Evolutionary conservation across 2,329 filamentous ascomycete species (phyloP).

Genomic region (Albophoma yamanashiensis): DNA sequence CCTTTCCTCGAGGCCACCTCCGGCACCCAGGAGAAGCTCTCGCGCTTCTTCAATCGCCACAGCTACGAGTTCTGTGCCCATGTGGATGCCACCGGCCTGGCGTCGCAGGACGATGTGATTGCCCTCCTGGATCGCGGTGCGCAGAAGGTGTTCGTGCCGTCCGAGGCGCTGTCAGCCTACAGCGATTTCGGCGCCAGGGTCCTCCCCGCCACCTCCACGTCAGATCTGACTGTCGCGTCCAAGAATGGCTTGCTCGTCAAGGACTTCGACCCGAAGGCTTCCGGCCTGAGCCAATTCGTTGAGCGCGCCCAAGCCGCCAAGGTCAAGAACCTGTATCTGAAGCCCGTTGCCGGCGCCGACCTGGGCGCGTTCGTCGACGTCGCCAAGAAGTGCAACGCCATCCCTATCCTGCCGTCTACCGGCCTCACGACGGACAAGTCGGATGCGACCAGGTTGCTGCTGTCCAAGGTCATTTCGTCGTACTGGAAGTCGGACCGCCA

Average conservation of each 20-base stretch:
- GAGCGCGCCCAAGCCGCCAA: slow-evolving; percentile 34
- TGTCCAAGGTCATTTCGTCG: slow-evolving; percentile 63
- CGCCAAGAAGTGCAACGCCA: slow-evolving; percentile 41
- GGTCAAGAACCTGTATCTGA: slow-evolving; percentile 37
- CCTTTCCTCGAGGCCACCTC: slow-evolving; percentile 46
- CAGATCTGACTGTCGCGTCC: slow-evolving; percentile 32
- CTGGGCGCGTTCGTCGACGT: slow-evolving; percentile 35
- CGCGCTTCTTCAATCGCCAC: slow-evolving; percentile 36
- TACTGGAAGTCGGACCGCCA: slow-evolving; percentile 71
- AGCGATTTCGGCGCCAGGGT: slow-evolving; percentile 46
- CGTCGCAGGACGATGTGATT: slow-evolving; percentile 61
- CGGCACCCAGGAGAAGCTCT: slow-evolving; percentile 33
- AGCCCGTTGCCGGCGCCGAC: slow-evolving; percentile 34
- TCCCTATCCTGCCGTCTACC: slow-evolving; percentile 66
- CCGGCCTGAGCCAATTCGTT: slow-evolving; percentile 31
- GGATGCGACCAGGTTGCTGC: slow-evolving; percentile 39
- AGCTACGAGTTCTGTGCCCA: slow-evolving; percentile 50
- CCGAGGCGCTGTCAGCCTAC: slow-evolving; percentile 53
- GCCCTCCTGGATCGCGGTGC: slow-evolving; percentile 78
- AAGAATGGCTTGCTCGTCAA: slow-evolving; percentile 41
- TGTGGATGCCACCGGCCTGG: slow-evolving; percentile 64
- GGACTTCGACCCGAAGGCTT: slow-evolving; percentile 34
- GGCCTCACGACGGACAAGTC: slow-evolving; percentile 58
- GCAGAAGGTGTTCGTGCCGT: slow-evolving; percentile 70
- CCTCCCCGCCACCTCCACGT: slow-evolving; percentile 37